Base-by-base conservation (phyloP, 306 rosid species). In the Hippophae tibetana region DNA sequence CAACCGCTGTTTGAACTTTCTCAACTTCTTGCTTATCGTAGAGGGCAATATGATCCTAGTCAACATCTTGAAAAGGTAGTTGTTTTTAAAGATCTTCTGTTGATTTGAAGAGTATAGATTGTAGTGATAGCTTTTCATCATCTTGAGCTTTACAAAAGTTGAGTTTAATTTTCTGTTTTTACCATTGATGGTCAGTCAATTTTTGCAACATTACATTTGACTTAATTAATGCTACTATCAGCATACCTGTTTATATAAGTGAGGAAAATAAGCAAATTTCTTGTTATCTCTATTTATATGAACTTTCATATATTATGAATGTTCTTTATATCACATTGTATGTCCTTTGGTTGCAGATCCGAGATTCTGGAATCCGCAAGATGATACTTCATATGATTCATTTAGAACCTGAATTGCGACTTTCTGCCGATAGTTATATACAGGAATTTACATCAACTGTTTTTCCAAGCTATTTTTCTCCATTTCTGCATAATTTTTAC, bases 301-400 rank as follows among this genome's bases (percentile, higher is more conserved):
- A 18, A 48, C 38, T 69, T 42, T 10, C 18, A 7, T 58, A 5
- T 47, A 9, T 13, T 47, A 26, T 61, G 52, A 41, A 25, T 64
- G 52, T 51, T 61, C 27, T 54, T 44, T 63, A 43, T 62, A n/a
- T 57, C 11, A 47, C 55, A 47, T 73, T 72, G 5, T 45, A 52
- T 68, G 65, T 31, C n/a, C 45, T 57, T 25, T 69, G 70, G 59
- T 46, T 69, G 83, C 86, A 92, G 98, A 92, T 92, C 77, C 95
- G 87, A 38, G 98, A 87, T 78, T 71, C 61, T 74, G 98, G 96
- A 79, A 72, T 85, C 64, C 90, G 99, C 54, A 85, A 88, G 74
- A 76, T 92, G 96, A 88, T 92, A 62, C 82, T 79, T 56, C 96
- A 88, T 78, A 92, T 92, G 99, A 88, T 92, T 77, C 93, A 88